phyloP scores from a whole-genome alignment of 2,329 filamentous ascomycete genomes.

The Epichloe coenophiala region DNA sequence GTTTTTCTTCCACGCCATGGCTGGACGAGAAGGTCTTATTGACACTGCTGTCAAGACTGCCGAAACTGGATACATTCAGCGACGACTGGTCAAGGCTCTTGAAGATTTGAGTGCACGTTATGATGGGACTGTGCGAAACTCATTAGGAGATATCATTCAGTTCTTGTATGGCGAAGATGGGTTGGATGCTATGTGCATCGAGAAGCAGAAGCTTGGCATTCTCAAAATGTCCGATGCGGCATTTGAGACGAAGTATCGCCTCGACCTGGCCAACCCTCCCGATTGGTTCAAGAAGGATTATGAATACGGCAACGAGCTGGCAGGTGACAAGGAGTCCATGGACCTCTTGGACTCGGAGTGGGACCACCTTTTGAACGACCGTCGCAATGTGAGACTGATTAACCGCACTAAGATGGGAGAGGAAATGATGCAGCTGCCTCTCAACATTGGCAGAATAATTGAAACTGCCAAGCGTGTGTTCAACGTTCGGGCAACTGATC shows the following conservation, averaged over 20 bases:
- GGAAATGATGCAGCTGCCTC: slow-evolving; percentile 76
- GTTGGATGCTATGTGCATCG: slow-evolving; percentile 83
- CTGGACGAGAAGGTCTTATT: slow-evolving; percentile 98
- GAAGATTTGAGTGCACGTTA: slow-evolving; percentile 98
- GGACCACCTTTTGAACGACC: slow-evolving; percentile 62
- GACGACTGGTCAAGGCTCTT: slow-evolving; percentile 92
- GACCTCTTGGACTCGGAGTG: slow-evolving; percentile 78
- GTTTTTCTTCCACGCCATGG: slow-evolving; percentile 99
- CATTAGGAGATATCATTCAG: slow-evolving; percentile 88
- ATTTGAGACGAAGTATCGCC: slow-evolving; percentile 69
- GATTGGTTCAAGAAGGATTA: slow-evolving; percentile 47
- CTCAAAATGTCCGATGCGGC: slow-evolving; percentile 65
- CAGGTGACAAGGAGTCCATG: slow-evolving; percentile 79
- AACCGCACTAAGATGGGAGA: slow-evolving; percentile 59
- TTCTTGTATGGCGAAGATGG: slow-evolving; percentile 98
- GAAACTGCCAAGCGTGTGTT: slow-evolving; percentile 84
- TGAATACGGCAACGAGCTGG: slow-evolving; percentile 76
- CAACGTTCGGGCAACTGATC: slow-evolving; percentile 70
- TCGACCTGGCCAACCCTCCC: slow-evolving; percentile 50
- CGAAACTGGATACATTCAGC: slow-evolving; percentile 97
- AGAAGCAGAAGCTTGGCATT: slow-evolving; percentile 81
- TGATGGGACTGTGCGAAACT: slow-evolving; percentile 94
- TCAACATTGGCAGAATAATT: slow-evolving; percentile 85
- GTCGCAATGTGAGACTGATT: slow-evolving; percentile 58
- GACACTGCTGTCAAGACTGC: slow-evolving; percentile 99